Percentiles rank a stretch among this genome's conserved stretches.
Evolutionary conservation across 2,329 filamentous ascomycete species (phyloP).

Genomic region (Fusarium miscanthi): DNA sequence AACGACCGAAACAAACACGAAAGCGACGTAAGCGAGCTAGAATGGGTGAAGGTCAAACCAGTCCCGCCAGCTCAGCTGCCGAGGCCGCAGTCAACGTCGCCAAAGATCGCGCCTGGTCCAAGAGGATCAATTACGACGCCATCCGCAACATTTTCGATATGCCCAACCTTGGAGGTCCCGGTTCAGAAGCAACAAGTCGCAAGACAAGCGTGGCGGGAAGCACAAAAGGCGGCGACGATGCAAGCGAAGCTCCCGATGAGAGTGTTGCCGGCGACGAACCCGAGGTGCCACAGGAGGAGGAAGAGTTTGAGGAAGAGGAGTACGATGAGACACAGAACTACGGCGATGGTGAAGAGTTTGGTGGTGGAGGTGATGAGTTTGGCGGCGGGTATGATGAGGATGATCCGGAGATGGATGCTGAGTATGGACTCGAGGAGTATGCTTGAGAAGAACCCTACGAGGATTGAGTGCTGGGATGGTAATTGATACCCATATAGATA

Average conservation of each 20-base stretch:
- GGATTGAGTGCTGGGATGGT: not conserved
- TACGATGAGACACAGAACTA: slow-evolving; percentile 51
- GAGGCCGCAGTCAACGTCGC: slow-evolving; percentile 77
- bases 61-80: slow-evolving; percentile 73
- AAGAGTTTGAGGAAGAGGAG: slow-evolving; percentile 52
- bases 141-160: slow-evolving; percentile 68
- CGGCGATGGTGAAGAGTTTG: slow-evolving; percentile 50
- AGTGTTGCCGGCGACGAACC: slow-evolving; percentile 51
- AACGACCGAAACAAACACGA: slow-evolving; percentile 66
- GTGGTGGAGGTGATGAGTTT: slow-evolving; percentile 46
- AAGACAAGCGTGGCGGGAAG: slow-evolving; percentile 55
- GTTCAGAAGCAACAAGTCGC: slow-evolving; percentile 62
- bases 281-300: slow-evolving; percentile 48
- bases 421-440: slow-evolving; percentile 50
- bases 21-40: slow-evolving; percentile 66
- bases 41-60: slow-evolving; percentile 73
- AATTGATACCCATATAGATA: slow-evolving; percentile 36
- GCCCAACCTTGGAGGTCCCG: slow-evolving; percentile 57
- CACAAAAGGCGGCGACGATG: slow-evolving; percentile 51
- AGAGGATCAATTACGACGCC: slow-evolving; percentile 79
- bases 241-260: slow-evolving; percentile 50
- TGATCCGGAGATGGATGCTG: slow-evolving; percentile 53
- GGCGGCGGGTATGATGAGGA: slow-evolving; percentile 52
- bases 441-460: slow-evolving; percentile 4
- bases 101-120: slow-evolving; percentile 75